Conservation (phyloP, 2,329 filamentous ascomycete genomes). For the Macrophomina phaseolina region DNA sequence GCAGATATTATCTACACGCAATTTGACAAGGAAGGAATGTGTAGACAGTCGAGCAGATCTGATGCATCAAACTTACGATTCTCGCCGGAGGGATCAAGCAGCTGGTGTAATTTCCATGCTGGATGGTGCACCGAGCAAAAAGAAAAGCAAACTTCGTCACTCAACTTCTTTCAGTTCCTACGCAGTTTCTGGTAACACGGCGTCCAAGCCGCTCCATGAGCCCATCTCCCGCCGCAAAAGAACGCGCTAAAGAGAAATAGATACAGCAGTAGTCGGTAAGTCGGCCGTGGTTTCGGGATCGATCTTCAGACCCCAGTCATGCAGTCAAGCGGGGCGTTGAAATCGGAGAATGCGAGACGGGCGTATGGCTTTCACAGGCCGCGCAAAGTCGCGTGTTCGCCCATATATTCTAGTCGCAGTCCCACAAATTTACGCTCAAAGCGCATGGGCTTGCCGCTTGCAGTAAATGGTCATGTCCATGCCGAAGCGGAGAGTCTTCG, state of each 20-base stretch:
- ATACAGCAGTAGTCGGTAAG: not conserved
- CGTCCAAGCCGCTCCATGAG: not conserved
- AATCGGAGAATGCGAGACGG: not conserved
- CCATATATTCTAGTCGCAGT: not conserved
- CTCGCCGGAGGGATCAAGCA: not conserved
- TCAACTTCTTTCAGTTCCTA: not conserved
- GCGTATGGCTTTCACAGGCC: not conserved
- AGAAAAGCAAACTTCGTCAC: not conserved
- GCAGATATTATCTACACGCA: not conserved
- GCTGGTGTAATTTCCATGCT: not conserved
- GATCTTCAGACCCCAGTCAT: not conserved
- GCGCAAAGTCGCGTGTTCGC: not conserved
- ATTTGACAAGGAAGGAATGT: not conserved
- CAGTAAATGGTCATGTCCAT: not conserved
- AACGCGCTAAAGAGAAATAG: not conserved
- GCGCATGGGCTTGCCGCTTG: not conserved
- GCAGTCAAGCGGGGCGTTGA: conserved; percentile 4
- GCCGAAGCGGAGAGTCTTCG: not conserved
- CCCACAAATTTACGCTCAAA: not conserved
- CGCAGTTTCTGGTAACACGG: not conserved
- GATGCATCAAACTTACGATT: not conserved
- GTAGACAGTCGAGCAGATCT: not conserved
- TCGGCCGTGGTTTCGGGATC: not conserved
- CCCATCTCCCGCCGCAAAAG: not conserved
- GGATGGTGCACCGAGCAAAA: not conserved